Percentiles rank a stretch among this genome's conserved stretches.
Conservation (phyloP, 1,284 basidiomycete species). For the Apiotrichum brassicae region DNA sequence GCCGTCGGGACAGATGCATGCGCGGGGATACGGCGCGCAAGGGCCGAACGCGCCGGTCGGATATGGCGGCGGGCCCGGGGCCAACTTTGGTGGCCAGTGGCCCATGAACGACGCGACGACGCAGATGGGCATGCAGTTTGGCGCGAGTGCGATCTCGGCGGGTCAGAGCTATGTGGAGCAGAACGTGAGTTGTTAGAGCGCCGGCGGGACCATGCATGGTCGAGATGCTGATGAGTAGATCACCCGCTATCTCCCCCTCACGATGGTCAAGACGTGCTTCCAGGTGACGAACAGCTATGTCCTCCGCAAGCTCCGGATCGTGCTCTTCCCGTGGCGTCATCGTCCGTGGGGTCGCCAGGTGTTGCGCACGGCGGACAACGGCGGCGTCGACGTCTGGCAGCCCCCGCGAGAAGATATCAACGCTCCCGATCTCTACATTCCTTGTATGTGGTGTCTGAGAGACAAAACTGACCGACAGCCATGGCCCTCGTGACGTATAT, state of each 20-base stretch:
- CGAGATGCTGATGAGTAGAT: constrained; percentile 53
- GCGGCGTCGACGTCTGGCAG: constrained; percentile 68
- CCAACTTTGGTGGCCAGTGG: constrained; percentile 24
- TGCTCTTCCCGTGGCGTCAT: constrained; percentile 96
- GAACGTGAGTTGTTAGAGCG: constrained; percentile 69
- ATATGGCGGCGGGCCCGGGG: constrained; percentile 11
- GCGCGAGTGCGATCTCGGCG: constrained; percentile 81
- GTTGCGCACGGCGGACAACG: constrained; percentile 47
- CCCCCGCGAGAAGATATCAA: constrained; percentile 92
- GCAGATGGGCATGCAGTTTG: constrained; percentile 93
- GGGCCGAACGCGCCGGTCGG: constrained; percentile 16
- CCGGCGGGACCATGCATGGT: too few relatives aligned
- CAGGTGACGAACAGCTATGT: constrained; percentile 97
- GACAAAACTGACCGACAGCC: constrained; percentile 49
- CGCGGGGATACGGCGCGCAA: constrained; percentile 1
- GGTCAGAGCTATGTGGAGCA: constrained; percentile 94
- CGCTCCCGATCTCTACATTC: constrained; percentile 93
- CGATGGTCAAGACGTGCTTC: constrained; percentile 84
- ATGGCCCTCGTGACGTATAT: constrained; percentile 98
- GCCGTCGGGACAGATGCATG: constrained; percentile 1
- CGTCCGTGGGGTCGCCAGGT: constrained; percentile 69
- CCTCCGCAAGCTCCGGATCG: constrained; percentile 75
- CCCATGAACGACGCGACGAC: constrained; percentile 83
- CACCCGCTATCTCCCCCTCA: constrained; percentile 64
- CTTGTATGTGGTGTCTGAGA: constrained; percentile 56